These are phyloP conservation scores for Meyerozyma smithsonii DNA, from an alignment of 1,139 yeast genomes.

Conservation along the genomic window DNA sequence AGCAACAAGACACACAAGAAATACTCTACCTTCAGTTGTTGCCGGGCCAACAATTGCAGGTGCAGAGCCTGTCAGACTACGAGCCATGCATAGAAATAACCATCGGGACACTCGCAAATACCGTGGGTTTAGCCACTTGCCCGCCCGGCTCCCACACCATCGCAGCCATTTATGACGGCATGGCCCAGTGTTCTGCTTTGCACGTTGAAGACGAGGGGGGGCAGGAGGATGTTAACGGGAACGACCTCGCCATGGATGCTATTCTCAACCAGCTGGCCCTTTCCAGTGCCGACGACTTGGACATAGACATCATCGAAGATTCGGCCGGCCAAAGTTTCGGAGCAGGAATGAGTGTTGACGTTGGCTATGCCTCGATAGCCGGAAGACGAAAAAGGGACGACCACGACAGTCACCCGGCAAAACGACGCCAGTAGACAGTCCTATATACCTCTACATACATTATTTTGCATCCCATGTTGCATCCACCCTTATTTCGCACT, in stretches of 20 bases:
- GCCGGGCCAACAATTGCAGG: constrained; percentile 5
- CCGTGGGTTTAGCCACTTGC: constrained; percentile 9
- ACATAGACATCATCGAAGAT: constrained; percentile 4
- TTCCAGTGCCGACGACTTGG: constrained; percentile 9
- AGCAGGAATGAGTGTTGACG: constrained; percentile 44
- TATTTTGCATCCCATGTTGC: neutral
- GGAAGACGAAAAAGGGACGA: constrained; percentile 30
- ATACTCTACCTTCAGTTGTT: constrained; percentile 31
- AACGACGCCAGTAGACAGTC: constrained; percentile 5
- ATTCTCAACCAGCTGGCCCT: neutral
- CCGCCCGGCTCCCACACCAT: constrained; percentile 5
- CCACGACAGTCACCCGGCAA: constrained; percentile 11
- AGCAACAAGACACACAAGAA: constrained; percentile 13
- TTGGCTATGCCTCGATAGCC: constrained; percentile 35
- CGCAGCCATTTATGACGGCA: constrained; percentile 28
- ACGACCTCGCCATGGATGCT: constrained; percentile 9
- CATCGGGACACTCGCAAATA: constrained; percentile 5
- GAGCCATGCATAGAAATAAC: constrained; percentile 19
- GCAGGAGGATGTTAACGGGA: constrained; percentile 17
- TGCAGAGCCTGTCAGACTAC: constrained; percentile 12
- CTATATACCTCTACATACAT: neutral
- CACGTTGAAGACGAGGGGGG: constrained; percentile 28
- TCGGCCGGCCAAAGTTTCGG: constrained; percentile 12
- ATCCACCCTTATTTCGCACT: neutral
- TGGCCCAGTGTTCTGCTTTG: constrained; percentile 36